These are phyloP conservation scores for Blepharisma stoltei DNA, from an alignment of 73 alveolate genomes.

Conservation along the genomic window DNA sequence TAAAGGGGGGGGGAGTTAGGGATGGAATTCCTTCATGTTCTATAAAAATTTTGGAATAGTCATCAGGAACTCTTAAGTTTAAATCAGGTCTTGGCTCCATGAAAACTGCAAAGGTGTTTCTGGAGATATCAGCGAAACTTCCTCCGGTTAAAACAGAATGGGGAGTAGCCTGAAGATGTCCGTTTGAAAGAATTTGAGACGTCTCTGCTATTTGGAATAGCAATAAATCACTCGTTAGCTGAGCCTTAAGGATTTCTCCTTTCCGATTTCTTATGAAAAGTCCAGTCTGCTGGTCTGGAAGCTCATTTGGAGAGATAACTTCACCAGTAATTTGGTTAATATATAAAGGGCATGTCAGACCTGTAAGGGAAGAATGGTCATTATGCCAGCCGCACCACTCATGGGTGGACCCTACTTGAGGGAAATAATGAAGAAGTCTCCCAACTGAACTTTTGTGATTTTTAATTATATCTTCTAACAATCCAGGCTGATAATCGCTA, in stretches of 20 bases:
- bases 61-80: slow-evolving; percentile 21
- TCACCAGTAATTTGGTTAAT: slow-evolving; percentile 42
- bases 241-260: slow-evolving; percentile 38
- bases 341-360: slow-evolving; percentile 64
- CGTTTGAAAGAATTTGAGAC: slow-evolving; percentile 66
- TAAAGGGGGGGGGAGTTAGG: too few relatives aligned
- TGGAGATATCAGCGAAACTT: slow-evolving; percentile 36
- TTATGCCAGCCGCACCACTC: slow-evolving; percentile 86
- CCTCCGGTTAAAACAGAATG: slow-evolving; percentile 58
- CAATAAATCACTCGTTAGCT: slow-evolving; percentile 43
- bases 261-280: slow-evolving; percentile 57
- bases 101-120: slow-evolving; percentile 70
- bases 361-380: slow-evolving; percentile 68
- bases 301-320: slow-evolving; percentile 30
- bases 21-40: slow-evolving; percentile 35
- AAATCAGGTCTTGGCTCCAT: slow-evolving; percentile 54
- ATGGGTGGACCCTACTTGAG: slow-evolving; percentile 34
- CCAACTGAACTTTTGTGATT: slow-evolving; percentile 47
- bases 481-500: slow-evolving; percentile 40
- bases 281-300: slow-evolving; percentile 52
- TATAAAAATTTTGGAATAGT: slow-evolving; percentile 25
- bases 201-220: slow-evolving; percentile 75
- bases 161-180: slow-evolving; percentile 72
- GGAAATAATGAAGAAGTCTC: slow-evolving; percentile 72
- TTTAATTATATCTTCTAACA: slow-evolving; percentile 36